Evolutionary conservation across 1,284 basidiomycete species (phyloP).

Genomic region (Stereum hirsutum): DNA sequence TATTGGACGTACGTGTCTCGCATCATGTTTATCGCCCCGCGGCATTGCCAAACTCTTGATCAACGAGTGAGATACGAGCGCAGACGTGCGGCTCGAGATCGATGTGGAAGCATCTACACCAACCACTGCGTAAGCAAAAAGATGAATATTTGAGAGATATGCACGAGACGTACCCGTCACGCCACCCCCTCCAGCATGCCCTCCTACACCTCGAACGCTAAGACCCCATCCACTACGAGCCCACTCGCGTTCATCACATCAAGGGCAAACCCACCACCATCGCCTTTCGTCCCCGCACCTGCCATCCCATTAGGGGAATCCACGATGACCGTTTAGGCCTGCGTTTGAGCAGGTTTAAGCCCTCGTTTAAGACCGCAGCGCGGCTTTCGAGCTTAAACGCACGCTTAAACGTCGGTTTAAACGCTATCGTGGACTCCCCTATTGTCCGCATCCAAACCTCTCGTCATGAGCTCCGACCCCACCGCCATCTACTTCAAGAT

Average conservation of each 20-base stretch:
- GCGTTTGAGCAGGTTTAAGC: too few relatives aligned
- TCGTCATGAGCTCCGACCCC: constrained; percentile 59
- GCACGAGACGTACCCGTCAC: constrained; percentile 4
- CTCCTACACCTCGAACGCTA: constrained; percentile 47
- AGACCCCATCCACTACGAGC: constrained; percentile 23
- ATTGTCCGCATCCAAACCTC: too few relatives aligned
- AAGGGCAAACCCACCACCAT: too few relatives aligned
- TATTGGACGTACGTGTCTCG: constrained; percentile 45
- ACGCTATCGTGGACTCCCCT: too few relatives aligned
- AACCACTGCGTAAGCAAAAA: too few relatives aligned
- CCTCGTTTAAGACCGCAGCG: too few relatives aligned
- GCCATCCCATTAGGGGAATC: too few relatives aligned
- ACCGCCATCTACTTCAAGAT: constrained; percentile 85
- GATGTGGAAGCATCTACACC: constrained; percentile 70
- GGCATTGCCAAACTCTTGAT: constrained; percentile 60
- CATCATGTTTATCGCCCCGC: constrained; percentile 50
- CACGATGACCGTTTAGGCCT: too few relatives aligned
- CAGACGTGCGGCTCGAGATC: constrained; percentile 65
- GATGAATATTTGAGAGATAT: too few relatives aligned
- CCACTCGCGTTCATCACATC: too few relatives aligned
- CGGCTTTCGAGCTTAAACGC: too few relatives aligned
- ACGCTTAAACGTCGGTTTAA: too few relatives aligned
- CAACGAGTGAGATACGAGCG: constrained; percentile 59
- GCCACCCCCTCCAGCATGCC: constrained; percentile 22
- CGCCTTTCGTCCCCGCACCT: constrained; percentile 14